Base-by-base conservation (phyloP, 192 early-diverging fungal species). In the Coemansia sp. region DNA sequence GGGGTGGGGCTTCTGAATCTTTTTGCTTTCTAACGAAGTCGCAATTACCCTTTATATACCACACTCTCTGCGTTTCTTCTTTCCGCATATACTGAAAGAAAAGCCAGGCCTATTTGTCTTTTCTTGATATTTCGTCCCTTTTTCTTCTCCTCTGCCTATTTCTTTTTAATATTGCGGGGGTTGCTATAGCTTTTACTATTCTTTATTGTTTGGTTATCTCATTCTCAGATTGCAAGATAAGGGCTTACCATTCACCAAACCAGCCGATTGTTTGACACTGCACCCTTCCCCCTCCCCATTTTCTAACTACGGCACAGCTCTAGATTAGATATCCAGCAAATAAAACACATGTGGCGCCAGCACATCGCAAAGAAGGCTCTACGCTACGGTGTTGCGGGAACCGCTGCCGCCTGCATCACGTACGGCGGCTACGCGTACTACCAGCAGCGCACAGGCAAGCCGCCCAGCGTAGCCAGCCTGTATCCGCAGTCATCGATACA, bases 291-390 rank as follows among this genome's bases (percentile, higher is more conserved):
- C 13, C 10, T 13, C 15, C 14, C 42, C 23, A 7, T 50, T 50
- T 23, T 50, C 42, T 45, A 45, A 5, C 42, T 17, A 13, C 42
- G 1, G 42, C 42, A 45, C 38, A 11, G 38, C 13, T 45, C 15
- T 17, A 45, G 14, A 45, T 45, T 13, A 17, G 15, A 17, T 45
- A 17, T 17, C 42, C 15, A 23, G 13, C 19, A 25, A 8, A 23
- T 22, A 23, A 23, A 50, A 0, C 5, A 0, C 2, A 81, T 75
- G 78, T 81, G 78, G 78, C 78, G 77, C 29, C 72, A 74, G 58
- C 71, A 74, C 33, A 65, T 73, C 14, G 77, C 69, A 25, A 48
- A 56, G 36, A 34, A 69, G 40, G 55, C 69, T 42, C 25, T 74
- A 34, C 67, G 45, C 25, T 71, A 63, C 62, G 69, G 69, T 11